Base-by-base conservation (phyloP, 108 stramenopile species). In the Nannochloropsis gaditana region DNA sequence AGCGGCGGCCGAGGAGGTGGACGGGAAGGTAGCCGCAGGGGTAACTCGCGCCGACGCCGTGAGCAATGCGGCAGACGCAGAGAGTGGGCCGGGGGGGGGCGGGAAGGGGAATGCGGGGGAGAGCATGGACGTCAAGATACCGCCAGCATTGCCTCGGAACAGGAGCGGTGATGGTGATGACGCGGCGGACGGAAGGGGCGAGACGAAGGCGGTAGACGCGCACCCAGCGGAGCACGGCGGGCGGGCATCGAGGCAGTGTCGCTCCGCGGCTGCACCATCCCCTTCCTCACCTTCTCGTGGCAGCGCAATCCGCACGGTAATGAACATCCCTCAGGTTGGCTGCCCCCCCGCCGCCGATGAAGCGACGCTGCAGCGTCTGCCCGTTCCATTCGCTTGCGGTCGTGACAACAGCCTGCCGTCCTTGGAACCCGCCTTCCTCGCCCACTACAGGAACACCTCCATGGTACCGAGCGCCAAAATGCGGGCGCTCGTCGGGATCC, bases 401-500 rank as follows among this genome's bases (percentile, higher is more conserved):
- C 45, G 85, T 10, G 85, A 85, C 85, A 43, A 31, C 11, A 43
- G 45, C 21, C 44, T 82, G 9, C 85, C 85, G 15, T 85, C 85
- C 9, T 81, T 85, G 82, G 85, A 85, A 9, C 45, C 45, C 19
- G 43, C 42, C 31, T 85, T 85, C 85, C 42, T 85, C 42, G 45
- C 81, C 11, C 85, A 85, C 9, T 82, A 50, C 81, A 45, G 81
- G 44, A 43, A 11, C 15, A 44, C 43, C 17, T 45, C 21, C 9
- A 43, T 79, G 8, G 43, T 9, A 15, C 79, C 83, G 19, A 81
- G 80, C 45, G 87, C 84, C 9, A 88, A 88, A 84, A 80, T 88
- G 43, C 45, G 50, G 80, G 47, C 84, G 41, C 45, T 88, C 50
- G 11, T 84, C 15, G 42, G 82, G 9, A 84, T 84, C 45, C 80